Base-by-base conservation (phyloP, 2,329 filamentous ascomycete genomes). In the Ascochyta rabiei region DNA sequence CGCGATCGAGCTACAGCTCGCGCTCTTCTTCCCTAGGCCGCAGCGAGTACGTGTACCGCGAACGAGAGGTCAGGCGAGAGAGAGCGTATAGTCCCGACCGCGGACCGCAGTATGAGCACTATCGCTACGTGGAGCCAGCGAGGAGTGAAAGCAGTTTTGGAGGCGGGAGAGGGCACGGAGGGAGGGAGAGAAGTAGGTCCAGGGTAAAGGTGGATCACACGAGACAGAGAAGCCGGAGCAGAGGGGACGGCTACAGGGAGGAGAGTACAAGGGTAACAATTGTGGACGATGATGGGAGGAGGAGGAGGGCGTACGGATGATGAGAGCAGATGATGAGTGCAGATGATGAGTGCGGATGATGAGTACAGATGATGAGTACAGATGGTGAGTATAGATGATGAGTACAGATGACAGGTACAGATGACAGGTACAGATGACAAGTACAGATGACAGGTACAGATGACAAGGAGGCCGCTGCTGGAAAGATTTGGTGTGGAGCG, bases 81-180 rank as follows among this genome's bases (percentile, higher is more conserved):
- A 30, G 61, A 49, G 65, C 70, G 48, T 70, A 74, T 35, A 73
- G 70, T 43, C 75, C 74, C 1, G 64, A 66, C 2, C 63, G 63
- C 30, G 69, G 61, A 37, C 70, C 72, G 21, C 71, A 75, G 18
- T 80, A 79, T 60, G 78, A 80, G 57, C 77, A 76, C 33, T 81
- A 76, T 57, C 68, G 79, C 37, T 81, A 81, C 59, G 75, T 81
- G 6, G 76, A 80, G 62, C 70, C 73, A 38, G 70, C 72, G 42
- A 61, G 67, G 48, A 69, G 61, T 38, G 69, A 68, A 58, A 70
- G 58, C 42, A 69, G 69, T 47, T 56, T 55, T 43, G 52, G 66
- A n/a, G 69, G 63, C 39, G 62, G 66, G 59, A 62, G 38, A 55
- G 63, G 65, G 31, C 66, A 67, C 21, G 63, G 67, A 3, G 67